Percentiles rank a stretch among this genome's conserved stretches.
Evolutionary conservation across 495 filamentous ascomycete genomes (phyloP).

Genomic region (Pyrenula massariospora): DNA sequence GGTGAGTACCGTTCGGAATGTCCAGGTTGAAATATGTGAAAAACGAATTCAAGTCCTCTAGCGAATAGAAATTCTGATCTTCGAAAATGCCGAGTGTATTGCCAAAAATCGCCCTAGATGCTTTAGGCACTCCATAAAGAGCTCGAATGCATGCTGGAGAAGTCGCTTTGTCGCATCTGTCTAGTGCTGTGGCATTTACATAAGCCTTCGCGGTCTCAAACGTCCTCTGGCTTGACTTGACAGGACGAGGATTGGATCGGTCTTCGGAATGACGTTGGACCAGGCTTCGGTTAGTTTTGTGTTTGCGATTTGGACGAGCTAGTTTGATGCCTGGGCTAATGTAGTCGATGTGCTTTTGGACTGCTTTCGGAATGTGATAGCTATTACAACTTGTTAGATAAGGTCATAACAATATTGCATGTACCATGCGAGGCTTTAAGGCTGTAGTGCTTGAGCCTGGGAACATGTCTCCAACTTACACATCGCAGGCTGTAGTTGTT

Average conservation of each 20-base stretch:
- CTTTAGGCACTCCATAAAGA: slow-evolving; percentile 36
- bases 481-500: slow-evolving; percentile 36
- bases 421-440: no score
- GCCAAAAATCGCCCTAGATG: slow-evolving; percentile 17
- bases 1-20: slow-evolving; percentile 27
- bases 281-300: background rate
- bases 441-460: no score
- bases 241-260: background rate
- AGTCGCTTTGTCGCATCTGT: slow-evolving; percentile 31
- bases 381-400: slow-evolving; percentile 10
- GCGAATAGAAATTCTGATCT: slow-evolving; percentile 23
- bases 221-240: background rate
- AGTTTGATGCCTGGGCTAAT: slow-evolving; percentile 45
- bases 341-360: slow-evolving; percentile 44
- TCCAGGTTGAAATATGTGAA: slow-evolving; percentile 32
- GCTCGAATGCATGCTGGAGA: slow-evolving; percentile 42
- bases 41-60: slow-evolving; percentile 44
- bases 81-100: slow-evolving; percentile 46
- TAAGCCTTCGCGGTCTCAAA: no score
- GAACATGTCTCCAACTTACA: no score
- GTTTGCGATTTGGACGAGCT: background rate
- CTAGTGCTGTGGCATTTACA: slow-evolving; percentile 1
- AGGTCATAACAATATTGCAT: no score
- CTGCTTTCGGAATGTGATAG: slow-evolving; percentile 40
- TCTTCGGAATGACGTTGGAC: no score